phyloP scores from a whole-genome alignment of 2,329 filamentous ascomycete species.

The Graphilbum fragrans region DNA sequence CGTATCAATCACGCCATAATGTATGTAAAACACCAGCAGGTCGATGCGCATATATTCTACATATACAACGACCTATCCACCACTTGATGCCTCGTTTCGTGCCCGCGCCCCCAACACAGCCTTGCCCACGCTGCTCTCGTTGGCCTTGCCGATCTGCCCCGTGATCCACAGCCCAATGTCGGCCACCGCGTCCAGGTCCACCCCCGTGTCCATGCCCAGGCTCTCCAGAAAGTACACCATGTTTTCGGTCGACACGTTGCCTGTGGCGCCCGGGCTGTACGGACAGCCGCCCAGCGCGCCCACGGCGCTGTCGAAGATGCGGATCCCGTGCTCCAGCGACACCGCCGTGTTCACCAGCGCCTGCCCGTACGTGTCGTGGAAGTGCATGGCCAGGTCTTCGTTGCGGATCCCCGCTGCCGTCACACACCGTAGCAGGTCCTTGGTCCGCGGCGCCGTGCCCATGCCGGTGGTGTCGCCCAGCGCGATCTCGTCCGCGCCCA shows the following conservation, averaged over 20 bases:
- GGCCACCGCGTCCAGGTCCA: slow-evolving; percentile 54
- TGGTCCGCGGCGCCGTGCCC: slow-evolving; percentile 64
- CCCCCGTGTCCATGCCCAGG: slow-evolving; percentile 61
- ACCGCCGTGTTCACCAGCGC: slow-evolving; percentile 74
- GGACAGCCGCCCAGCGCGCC: slow-evolving; percentile 76
- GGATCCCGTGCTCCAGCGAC: slow-evolving; percentile 62
- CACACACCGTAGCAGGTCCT: slow-evolving; percentile 52
- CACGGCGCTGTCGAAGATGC: slow-evolving; percentile 70
- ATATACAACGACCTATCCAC: too few relatives aligned
- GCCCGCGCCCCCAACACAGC: slow-evolving; percentile 42
- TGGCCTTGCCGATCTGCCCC: slow-evolving; percentile 45
- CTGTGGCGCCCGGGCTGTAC: slow-evolving; percentile 74
- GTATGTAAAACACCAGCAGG: too few relatives aligned
- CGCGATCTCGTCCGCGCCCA: slow-evolving; percentile 84
- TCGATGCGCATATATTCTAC: too few relatives aligned
- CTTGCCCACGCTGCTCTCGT: slow-evolving; percentile 52
- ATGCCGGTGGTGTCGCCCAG: slow-evolving; percentile 86
- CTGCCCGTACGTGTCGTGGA: slow-evolving; percentile 82
- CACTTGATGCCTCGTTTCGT: too few relatives aligned
- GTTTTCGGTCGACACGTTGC: slow-evolving; percentile 78
- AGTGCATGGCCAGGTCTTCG: slow-evolving; percentile 68
- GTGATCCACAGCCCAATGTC: slow-evolving; percentile 66
- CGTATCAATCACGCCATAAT: too few relatives aligned
- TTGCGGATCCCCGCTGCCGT: slow-evolving; percentile 54
- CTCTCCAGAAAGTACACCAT: slow-evolving; percentile 68